Conservation (phyloP, 1,284 basidiomycete species). For the Marasmius sp. region DNA sequence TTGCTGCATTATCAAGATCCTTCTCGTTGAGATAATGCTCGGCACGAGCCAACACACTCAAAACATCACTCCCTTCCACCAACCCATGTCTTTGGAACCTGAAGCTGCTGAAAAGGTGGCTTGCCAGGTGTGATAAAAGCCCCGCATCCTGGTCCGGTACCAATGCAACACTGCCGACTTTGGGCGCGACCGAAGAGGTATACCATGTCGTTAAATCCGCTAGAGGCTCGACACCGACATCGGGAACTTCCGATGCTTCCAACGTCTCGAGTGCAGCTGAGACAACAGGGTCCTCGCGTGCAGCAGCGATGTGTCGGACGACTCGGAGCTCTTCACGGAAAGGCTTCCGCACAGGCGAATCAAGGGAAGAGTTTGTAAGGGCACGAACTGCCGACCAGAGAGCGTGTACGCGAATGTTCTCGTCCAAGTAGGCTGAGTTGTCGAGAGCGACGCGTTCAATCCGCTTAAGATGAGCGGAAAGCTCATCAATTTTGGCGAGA, state of each 20-base stretch:
- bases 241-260: slow-evolving; percentile 74
- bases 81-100: slow-evolving; percentile 79
- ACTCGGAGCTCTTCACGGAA: slow-evolving; percentile 91
- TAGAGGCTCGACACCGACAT: slow-evolving; percentile 88
- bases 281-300: slow-evolving; percentile 70
- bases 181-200: slow-evolving; percentile 79
- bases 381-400: slow-evolving; percentile 78
- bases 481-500: slow-evolving; percentile 91
- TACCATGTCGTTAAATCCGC: slow-evolving; percentile 92
- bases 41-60: slow-evolving; percentile 87
- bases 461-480: slow-evolving; percentile 87
- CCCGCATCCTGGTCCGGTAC: slow-evolving; percentile 90
- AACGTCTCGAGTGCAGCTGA: slow-evolving; percentile 70
- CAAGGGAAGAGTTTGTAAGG: slow-evolving; percentile 54
- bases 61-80: slow-evolving; percentile 80
- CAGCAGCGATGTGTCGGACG: slow-evolving; percentile 72
- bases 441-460: slow-evolving; percentile 90
- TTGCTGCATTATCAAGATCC: slow-evolving; percentile 87
- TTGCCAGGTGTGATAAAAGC: slow-evolving; percentile 85
- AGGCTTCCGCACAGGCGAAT: slow-evolving; percentile 64
- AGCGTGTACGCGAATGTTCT: slow-evolving; percentile 85
- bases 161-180: slow-evolving; percentile 84
- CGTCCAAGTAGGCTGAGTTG: slow-evolving; percentile 87
- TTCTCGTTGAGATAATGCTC: slow-evolving; percentile 90
- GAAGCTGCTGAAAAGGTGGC: slow-evolving; percentile 73